A percentile compares a stretch with the other conserved stretches of the same genome.
Evolutionary conservation across 192 early-diverging fungal species (phyloP).

Genomic region (Umbelopsis isabellina): DNA sequence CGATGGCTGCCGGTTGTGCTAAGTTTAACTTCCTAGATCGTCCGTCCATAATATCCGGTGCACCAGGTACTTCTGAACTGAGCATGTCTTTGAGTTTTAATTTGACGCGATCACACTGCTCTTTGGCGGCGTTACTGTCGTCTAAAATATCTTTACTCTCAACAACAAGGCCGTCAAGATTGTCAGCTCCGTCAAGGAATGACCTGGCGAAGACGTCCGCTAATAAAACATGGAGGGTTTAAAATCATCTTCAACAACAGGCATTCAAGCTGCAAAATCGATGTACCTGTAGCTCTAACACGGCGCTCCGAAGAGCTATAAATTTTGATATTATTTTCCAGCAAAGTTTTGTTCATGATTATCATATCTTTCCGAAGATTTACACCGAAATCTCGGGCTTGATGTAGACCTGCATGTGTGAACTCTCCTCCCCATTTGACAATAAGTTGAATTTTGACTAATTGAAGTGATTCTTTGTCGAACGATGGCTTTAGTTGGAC

Average conservation of each 20-base stretch:
- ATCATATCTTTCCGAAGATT: constrained; percentile 90
- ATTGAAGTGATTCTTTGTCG: constrained; percentile 49
- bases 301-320: constrained; percentile 87
- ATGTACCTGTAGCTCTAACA: constrained; percentile 79
- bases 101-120: constrained; percentile 89
- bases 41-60: neutral
- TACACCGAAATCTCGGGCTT: constrained; percentile 89
- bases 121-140: constrained; percentile 93
- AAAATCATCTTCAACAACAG: neutral
- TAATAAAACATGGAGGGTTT: neutral
- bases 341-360: constrained; percentile 83
- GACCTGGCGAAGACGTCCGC: constrained; percentile 69
- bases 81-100: constrained; percentile 56
- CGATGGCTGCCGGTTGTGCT: constrained; percentile 45
- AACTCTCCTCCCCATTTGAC: constrained; percentile 98
- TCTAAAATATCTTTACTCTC: constrained; percentile 93
- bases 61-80: neutral
- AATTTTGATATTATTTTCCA: constrained; percentile 83
- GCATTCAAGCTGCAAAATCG: constrained; percentile 19
- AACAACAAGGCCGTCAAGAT: constrained; percentile 63
- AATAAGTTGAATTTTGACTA: constrained; percentile 83
- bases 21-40: constrained; percentile 40
- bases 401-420: constrained; percentile 90
- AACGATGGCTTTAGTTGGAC: constrained; percentile 89
- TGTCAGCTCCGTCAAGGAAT: constrained; percentile 62